These are phyloP conservation scores for Tylopilus rubrobrunneus DNA, from an alignment of 768 basidiomycete species.

Conservation along the genomic window DNA sequence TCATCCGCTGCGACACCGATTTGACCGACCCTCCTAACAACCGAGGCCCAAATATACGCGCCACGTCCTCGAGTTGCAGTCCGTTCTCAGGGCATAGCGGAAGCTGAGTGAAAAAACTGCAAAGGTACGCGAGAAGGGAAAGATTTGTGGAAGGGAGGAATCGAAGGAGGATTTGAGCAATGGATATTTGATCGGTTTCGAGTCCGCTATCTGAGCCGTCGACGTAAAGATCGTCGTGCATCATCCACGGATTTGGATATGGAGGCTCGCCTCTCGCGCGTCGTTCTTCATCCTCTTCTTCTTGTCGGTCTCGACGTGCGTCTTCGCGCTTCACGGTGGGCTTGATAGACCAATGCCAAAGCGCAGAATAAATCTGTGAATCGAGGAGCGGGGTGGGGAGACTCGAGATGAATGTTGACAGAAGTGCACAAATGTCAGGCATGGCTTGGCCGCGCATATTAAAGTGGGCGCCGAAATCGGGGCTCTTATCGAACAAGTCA, in stretches of 20 bases:
- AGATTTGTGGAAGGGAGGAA: constrained; percentile 42
- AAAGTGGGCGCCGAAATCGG: constrained; percentile 20
- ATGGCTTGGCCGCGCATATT: constrained; percentile 35
- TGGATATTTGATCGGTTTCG: constrained; percentile 33
- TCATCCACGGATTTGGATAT: constrained; percentile 7
- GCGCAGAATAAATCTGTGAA: constrained; percentile 36
- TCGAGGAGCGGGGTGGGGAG: constrained; percentile 47
- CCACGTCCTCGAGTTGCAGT: constrained; percentile 42
- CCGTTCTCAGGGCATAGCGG: constrained; percentile 49
- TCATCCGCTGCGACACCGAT: constrained; percentile 24
- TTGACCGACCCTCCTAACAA: constrained; percentile 35
- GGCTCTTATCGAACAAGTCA: constrained; percentile 34
- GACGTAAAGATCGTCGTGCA: constrained; percentile 13
- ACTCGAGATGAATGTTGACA: constrained; percentile 45
- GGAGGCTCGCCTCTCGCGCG: constrained; percentile 27
- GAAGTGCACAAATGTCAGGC: constrained; percentile 42
- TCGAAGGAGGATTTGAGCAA: constrained; percentile 48
- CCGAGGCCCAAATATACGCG: constrained; percentile 42
- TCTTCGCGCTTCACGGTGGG: constrained; percentile 38
- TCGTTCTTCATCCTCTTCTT: constrained; percentile 32
- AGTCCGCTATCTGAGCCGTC: constrained; percentile 20
- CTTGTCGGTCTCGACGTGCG: constrained; percentile 25
- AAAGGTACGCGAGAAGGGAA: constrained; percentile 42
- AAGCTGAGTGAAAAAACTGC: constrained; percentile 48
- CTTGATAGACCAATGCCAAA: constrained; percentile 43